Base-by-base conservation (phyloP, 2,329 filamentous ascomycete species). In the Whalleya microplaca region DNA sequence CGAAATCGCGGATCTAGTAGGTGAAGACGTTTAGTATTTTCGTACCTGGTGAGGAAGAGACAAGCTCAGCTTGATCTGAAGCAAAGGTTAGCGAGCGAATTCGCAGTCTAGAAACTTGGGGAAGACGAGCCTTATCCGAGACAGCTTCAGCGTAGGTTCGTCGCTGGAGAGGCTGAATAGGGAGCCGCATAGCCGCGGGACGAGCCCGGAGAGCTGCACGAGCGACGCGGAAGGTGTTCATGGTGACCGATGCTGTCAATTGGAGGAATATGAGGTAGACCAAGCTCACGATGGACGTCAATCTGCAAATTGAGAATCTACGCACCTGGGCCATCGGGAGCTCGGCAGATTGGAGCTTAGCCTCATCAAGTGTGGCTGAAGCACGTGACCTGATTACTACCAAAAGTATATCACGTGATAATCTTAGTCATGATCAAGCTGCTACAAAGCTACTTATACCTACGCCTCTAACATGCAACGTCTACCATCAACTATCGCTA, bases 41-140 rank as follows among this genome's bases (percentile, higher is more conserved):
- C 90, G 80, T 92, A 98, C 95, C 92, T 97, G 91, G 82, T 98
- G 94, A 81, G 95, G 95, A 71, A 99, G 90, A 76, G 91, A 87
- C 82, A 99, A 84, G 84, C 92, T 96, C 82, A 99, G 88, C 88
- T 96, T 96, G 85, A 99, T 96, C 86, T 88, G 69, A 62, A 58
- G 42, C 27, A 60, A 51, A 59, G 44, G 66, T 75, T 66, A 75
- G 72, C 60, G 63, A 65, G 51, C 62, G 59, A 61, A 53, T 48
- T n/a, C 37, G 41, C 40, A 59, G 44, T 32, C 56, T 27, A 48
- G 14, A 21, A 27, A 48, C 45, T 21, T 45, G 41, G 41, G 63
- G 60, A 57, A 59, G 53, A 71, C 82, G 74, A 77, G 79, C 86
- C 87, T 94, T 94, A 85, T 94, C 91, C 73, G 88, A 81, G 70